Base-by-base conservation (phyloP, 2,329 filamentous ascomycete species). In the Monosporascus sp. region DNA sequence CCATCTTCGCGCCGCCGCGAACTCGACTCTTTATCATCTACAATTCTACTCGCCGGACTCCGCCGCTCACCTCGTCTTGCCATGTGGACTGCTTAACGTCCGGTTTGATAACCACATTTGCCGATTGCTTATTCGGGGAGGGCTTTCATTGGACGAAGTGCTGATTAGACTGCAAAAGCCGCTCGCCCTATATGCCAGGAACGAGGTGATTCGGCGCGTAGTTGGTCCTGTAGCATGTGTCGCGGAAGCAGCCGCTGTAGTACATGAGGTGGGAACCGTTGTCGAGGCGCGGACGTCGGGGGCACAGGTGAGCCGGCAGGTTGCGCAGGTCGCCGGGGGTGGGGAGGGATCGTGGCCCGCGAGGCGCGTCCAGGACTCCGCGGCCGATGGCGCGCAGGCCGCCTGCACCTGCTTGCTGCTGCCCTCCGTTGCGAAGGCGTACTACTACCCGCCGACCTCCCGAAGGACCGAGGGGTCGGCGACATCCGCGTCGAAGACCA, bases 261-360 rank as follows among this genome's bases (percentile, higher is more conserved):
- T 85, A 85, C 70, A 86, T 76, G 39, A 85, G 75, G 62, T 81
- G 86, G 27, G 68, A 73, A n/a, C 78, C 79, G 51, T 73, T 66
- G 38, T 57, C 70, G 36, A 83, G 67, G 51, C 67, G 68, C 76
- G 71, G 7, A 87, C 79, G 61, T 86, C 82, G 9, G 83, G 84
- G 0, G 83, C 83, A 82, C 82, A 87, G 25, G 78, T 79, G 52
- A 81, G 75, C 4, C 66, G 64, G 2, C 76, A 75, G 4, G 72
- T 77, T 35, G 78, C 78, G 83, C 84, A 87, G 7, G 70, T 60
- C 2, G 75, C 75, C 7, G 77, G 56, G 6, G 69, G 66, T 0
- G 81, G 80, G n/a, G 87, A 70, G 2, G 78, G 77, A 57, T 86
- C 81, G n/a, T 72, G 65, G 53, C 77, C 17, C 17, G 15, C 69